Base-by-base conservation (phyloP, 2,329 filamentous ascomycete genomes). In the Ascochyta viciae-villosae region DNA sequence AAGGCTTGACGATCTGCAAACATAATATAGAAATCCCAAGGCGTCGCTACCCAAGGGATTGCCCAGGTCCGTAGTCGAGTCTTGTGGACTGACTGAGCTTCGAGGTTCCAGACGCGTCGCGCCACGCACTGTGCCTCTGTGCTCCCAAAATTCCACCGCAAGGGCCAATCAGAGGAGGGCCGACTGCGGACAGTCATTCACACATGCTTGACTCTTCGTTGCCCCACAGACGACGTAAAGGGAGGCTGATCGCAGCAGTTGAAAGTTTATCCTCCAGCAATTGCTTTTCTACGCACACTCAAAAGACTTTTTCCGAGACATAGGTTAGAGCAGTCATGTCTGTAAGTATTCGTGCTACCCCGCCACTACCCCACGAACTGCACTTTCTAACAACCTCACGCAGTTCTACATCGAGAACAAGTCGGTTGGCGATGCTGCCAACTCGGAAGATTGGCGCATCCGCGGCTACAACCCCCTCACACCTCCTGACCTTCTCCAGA, bases 401-500 rank as follows among this genome's bases (percentile, higher is more conserved):
- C 56, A 82, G 80, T 82, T 81, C 78, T 81, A 77, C 76, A 76
- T 80, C 59, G 77, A 78, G 62, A 83, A 82, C 72, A 76, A 78
- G 64, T 74, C 76, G 34, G 79, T 82, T 41, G 81, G 81, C 67
- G 78, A 83, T 71, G 76, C 77, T 49, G 68, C 76, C 52, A 79
- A 76, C 67, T 79, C 77, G 5, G 81, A 83, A 67, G 80, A 83
- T 60, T 83, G 78, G 78, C 79, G 81, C 58, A 82, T 83, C 61
- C 89, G 89, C 61, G 94, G 94, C 68, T 94, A 96, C 84, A 96
- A 96, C 76, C 94, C 91, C 69, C 83, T 99, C 65, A 97, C 92
- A 13, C 88, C 95, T 6, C 95, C 95, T 60, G 91, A 96, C 72
- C 87, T 99, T 62, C 91, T 99, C 58, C 94, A 98, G 78, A 90